Evolutionary conservation across 73 alveolate species (phyloP).

Genomic region (Diophrys sp.): DNA sequence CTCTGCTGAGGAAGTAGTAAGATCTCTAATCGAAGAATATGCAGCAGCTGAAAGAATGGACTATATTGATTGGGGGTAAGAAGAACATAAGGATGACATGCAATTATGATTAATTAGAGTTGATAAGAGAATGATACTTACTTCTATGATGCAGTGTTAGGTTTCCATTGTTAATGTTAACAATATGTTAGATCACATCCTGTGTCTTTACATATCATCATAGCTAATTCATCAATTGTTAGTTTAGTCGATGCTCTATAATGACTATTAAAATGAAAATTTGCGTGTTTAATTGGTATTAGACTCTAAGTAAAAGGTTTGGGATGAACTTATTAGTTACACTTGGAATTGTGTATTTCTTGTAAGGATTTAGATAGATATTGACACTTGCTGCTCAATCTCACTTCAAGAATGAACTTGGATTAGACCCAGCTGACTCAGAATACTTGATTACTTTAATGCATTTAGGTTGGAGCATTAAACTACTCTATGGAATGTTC

Average conservation of each 20-base stretch:
- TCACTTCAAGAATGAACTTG: neutral
- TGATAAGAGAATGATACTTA: too few species aligned
- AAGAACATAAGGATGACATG: slow-evolving; percentile 23
- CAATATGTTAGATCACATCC: slow-evolving; percentile 51
- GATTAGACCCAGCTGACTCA: neutral
- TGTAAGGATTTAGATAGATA: neutral
- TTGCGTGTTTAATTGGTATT: neutral
- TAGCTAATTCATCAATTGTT: slow-evolving; percentile 52
- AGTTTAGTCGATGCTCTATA: slow-evolving; percentile 53
- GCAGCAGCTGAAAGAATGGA: slow-evolving; percentile 91
- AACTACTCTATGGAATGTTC: neutral
- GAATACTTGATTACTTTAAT: neutral
- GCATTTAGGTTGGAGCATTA: neutral
- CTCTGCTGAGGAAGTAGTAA: slow-evolving; percentile 75
- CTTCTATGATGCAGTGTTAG: too few species aligned
- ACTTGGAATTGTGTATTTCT: neutral
- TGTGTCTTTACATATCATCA: slow-evolving; percentile 55
- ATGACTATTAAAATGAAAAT: slow-evolving; percentile 17
- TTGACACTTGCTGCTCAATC: neutral
- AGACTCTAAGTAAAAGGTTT: neutral
- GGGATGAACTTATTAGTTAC: neutral
- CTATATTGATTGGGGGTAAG: slow-evolving; percentile 89
- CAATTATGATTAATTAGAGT: neutral
- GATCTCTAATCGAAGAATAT: slow-evolving; percentile 85
- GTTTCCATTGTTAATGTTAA: slow-evolving; percentile 21